A percentile compares a stretch with the other conserved stretches of the same genome.
phyloP scores from a whole-genome alignment of 225 moss, liverwort and hornwort species.

The Ulota crispa region DNA sequence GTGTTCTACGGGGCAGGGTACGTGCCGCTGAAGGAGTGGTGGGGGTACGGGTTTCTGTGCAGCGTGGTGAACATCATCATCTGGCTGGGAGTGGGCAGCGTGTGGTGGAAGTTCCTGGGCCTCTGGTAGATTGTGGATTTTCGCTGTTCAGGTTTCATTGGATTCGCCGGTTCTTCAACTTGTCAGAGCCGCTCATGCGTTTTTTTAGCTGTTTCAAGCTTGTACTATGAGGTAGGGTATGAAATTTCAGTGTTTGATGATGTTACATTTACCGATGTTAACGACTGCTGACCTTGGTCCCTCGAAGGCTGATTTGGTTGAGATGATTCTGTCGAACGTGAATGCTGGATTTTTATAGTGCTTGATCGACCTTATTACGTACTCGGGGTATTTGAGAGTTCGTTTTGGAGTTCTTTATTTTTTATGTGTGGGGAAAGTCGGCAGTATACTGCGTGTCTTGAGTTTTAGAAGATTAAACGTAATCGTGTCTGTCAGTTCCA shows the following conservation, averaged over 20 bases:
- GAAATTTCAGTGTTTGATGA: background rate
- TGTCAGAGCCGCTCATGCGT: background rate
- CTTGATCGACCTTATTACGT: background rate
- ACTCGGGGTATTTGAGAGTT: no score
- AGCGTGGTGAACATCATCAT: slow-evolving; percentile 58
- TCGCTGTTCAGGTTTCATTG: background rate
- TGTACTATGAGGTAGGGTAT: slow-evolving; percentile 43
- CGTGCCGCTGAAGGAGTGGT: slow-evolving; percentile 49
- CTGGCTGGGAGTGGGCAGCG: slow-evolving; percentile 74
- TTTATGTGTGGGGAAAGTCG: no score
- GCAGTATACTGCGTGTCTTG: no score
- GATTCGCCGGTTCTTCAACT: slow-evolving; percentile 22
- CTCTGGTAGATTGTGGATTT: slow-evolving; percentile 54
- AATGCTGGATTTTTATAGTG: background rate
- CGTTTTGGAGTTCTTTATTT: no score
- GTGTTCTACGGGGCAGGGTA: slow-evolving; percentile 96
- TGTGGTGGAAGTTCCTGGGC: slow-evolving; percentile 94
- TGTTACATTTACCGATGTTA: background rate
- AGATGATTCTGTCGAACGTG: background rate
- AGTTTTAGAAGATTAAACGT: no score
- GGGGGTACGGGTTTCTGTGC: slow-evolving; percentile 28
- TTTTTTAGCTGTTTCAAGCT: slow-evolving; percentile 7
- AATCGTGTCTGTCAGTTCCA: no score
- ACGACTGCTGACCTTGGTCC: background rate
- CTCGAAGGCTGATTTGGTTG: background rate